Evolutionary conservation across 2,329 filamentous ascomycete genomes (phyloP).

Genomic region (Nothophoma quercina): DNA sequence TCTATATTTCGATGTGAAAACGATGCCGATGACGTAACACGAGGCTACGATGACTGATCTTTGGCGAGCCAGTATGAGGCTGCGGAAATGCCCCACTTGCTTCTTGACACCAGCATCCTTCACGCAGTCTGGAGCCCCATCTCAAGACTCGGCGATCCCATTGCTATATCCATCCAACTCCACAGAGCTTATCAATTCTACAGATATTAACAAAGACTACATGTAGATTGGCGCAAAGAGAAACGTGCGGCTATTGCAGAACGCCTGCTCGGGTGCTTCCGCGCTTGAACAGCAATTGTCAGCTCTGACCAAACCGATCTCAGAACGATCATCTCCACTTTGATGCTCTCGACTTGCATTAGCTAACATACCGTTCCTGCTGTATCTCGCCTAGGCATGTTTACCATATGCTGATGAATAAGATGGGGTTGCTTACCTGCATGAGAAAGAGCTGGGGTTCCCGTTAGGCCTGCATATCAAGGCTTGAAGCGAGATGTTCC

Average conservation of each 20-base stretch:
- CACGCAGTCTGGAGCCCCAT: background rate
- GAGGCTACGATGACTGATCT: slow-evolving; percentile 8
- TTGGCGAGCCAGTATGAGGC: background rate
- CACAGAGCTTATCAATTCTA: no score
- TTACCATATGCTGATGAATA: slow-evolving; percentile 30
- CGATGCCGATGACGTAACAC: background rate
- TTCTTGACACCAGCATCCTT: no score
- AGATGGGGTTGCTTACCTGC: slow-evolving; percentile 28
- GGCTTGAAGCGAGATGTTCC: slow-evolving; percentile 17
- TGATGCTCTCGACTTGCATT: background rate
- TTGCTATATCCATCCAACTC: background rate
- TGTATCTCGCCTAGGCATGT: background rate
- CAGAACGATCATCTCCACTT: background rate
- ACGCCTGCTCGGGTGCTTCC: background rate
- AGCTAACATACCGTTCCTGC: background rate
- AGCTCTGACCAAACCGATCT: background rate
- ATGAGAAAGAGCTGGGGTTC: slow-evolving; percentile 17
- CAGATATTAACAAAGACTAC: background rate
- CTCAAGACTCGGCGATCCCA: background rate
- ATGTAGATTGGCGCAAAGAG: background rate
- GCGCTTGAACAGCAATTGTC: background rate
- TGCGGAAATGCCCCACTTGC: background rate
- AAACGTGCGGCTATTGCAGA: background rate
- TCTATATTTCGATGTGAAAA: background rate
- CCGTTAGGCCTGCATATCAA: slow-evolving; percentile 13